phyloP scores from a whole-genome alignment of 2,329 filamentous ascomycete genomes.

The Botrytis aclada region DNA sequence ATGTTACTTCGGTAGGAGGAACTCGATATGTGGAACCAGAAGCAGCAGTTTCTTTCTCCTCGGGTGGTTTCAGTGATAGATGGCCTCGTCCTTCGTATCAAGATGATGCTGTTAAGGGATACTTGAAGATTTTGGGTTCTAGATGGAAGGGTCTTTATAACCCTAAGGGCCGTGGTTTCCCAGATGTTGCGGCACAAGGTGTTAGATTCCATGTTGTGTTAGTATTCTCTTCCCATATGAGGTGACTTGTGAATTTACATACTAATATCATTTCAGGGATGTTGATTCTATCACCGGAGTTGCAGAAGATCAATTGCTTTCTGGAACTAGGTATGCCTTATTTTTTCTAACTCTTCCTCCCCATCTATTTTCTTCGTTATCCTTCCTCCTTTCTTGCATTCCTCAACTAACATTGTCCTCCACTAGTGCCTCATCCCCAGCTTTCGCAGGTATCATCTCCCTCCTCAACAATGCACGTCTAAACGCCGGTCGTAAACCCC shows the following conservation, averaged over 20 bases:
- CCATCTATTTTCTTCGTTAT: not conserved
- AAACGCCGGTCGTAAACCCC: constrained; percentile 43
- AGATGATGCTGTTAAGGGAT: constrained; percentile 43
- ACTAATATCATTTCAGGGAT: constrained; percentile 16
- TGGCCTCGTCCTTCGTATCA: constrained; percentile 49
- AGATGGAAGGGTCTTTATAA: constrained; percentile 48
- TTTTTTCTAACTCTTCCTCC: not conserved
- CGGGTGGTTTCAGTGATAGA: constrained; percentile 51
- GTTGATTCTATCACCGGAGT: constrained; percentile 45
- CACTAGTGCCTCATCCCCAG: constrained; percentile 52
- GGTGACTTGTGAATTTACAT: no score
- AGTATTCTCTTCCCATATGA: not conserved
- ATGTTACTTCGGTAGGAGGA: constrained; percentile 63
- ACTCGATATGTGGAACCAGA: constrained; percentile 51
- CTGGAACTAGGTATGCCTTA: constrained; percentile 27
- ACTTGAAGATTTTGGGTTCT: constrained; percentile 42
- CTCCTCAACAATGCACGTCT: constrained; percentile 62
- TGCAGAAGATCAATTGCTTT: constrained; percentile 17
- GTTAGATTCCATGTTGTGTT: constrained; percentile 47
- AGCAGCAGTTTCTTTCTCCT: constrained; percentile 38
- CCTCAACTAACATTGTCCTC: constrained; percentile 13
- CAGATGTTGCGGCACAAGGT: constrained; percentile 55
- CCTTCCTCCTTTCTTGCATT: not conserved
- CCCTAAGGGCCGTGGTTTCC: constrained; percentile 50
- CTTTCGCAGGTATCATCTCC: constrained; percentile 56